Conservation (phyloP, 495 filamentous ascomycete genomes). For the Immersiella caudata region DNA sequence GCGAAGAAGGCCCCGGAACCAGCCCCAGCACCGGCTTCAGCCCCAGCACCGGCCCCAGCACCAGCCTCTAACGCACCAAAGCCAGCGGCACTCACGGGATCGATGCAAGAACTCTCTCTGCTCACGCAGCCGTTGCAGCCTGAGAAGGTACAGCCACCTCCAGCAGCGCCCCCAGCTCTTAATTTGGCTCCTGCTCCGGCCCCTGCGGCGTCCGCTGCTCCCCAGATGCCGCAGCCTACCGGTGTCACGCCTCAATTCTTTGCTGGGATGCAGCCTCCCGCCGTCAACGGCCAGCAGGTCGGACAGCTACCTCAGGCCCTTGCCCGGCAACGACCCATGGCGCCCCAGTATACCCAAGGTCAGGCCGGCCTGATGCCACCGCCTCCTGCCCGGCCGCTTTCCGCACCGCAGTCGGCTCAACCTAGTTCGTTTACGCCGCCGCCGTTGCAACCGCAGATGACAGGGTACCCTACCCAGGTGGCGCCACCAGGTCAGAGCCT, state of each 20-base stretch:
- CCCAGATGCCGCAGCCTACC: conserved; percentile 55
- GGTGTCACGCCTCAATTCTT: conserved; percentile 56
- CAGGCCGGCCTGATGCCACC: conserved; percentile 70
- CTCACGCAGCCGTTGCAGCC: conserved; percentile 77
- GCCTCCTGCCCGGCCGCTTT: conserved; percentile 80
- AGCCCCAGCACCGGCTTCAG: conserved; percentile 37
- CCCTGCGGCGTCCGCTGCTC: conserved; percentile 49
- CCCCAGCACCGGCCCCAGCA: conserved; percentile 45
- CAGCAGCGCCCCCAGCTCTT: conserved; percentile 40
- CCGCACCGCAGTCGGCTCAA: conserved; percentile 84
- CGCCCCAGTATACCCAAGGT: conserved; percentile 61
- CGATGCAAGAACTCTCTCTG: conserved; percentile 78
- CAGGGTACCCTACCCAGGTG: conserved; percentile 65
- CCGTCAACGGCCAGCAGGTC: conserved; percentile 45
- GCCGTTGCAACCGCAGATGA: conserved; percentile 82
- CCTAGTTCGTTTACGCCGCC: conserved; percentile 72
- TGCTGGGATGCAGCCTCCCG: conserved; percentile 39
- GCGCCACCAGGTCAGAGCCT: conserved; percentile 77
- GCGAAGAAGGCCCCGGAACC: conserved; percentile 60
- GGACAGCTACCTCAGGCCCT: conserved; percentile 41
- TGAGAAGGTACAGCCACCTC: conserved; percentile 59
- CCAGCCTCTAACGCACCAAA: conserved; percentile 30
- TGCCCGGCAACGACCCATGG: conserved; percentile 71
- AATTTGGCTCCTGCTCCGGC: conserved; percentile 44
- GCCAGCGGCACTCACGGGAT: conserved; percentile 58